Evolutionary conservation across 495 filamentous ascomycete species (phyloP), one percentile per base, ranked within the genome.

Genomic region (Cenococcum geophilum): DNA sequence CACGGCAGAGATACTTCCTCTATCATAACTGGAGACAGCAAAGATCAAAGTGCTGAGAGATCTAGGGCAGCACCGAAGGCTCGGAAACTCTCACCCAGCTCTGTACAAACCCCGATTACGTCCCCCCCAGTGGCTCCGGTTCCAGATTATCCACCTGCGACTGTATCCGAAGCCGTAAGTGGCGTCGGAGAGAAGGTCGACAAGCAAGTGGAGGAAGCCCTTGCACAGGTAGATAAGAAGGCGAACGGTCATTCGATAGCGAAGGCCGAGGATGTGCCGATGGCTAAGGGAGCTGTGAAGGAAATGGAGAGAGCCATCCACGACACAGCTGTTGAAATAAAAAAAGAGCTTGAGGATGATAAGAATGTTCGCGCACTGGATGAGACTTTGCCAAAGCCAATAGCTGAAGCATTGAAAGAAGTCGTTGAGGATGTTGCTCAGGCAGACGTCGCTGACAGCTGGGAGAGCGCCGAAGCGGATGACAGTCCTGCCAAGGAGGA

Each of bases 391-490:
- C 72, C 81, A 0, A 65, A 73, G 18, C 77, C 77, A 20, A 63
- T 82, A n/a, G 78, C 81, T 32, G 77, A 85, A 36, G 74, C 79
- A 34, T 75, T 82, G 48, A 79, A 80, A 54, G 80, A 85, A 34
- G 80, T 80, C 34, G 77, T 82, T 47, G 80, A 85, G 27, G 82
- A 86, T 42, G 75, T 79, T 53, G 79, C 81, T 12, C 66, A 77
- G n/a, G 76, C 74, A 58, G 76, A 75, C 25, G 57, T 80, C 16
- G 76, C 70, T 55, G 82, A 82, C 59, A 89, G 84, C 72, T 92
- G 88, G 88, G 88, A 92, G 74, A 92, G 86, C 62, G 86, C 76
- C 9, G 75, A 77, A 55, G 83, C 82, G 34, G 90, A 92, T 45
- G 89, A 87, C 50, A 82, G 82, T 40, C 80, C 83, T 12, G 82